These are phyloP conservation scores for Scheffersomyces illinoinensis DNA, from an alignment of 1,139 yeast genomes.

Conservation along the genomic window DNA sequence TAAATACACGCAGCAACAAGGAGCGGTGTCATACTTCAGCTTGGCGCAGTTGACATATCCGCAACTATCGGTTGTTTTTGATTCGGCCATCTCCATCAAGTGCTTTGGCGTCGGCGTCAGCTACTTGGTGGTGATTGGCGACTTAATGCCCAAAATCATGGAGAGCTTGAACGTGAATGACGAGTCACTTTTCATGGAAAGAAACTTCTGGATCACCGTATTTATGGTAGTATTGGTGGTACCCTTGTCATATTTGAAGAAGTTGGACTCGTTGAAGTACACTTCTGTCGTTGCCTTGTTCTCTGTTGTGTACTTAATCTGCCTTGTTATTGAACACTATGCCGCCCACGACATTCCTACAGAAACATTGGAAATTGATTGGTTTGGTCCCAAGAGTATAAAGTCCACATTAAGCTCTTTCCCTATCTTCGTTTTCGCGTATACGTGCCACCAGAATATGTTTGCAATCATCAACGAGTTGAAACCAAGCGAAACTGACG, in stretches of 20 bases:
- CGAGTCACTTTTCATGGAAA: constrained; percentile 31
- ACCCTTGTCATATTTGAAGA: constrained; percentile 75
- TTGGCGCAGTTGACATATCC: constrained; percentile 58
- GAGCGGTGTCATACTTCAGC: constrained; percentile 53
- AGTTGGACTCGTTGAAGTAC: constrained; percentile 80
- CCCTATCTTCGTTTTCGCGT: constrained; percentile 93
- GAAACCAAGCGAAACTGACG: constrained; percentile 26
- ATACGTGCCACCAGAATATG: constrained; percentile 93
- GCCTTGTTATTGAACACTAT: constrained; percentile 71
- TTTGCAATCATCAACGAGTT: constrained; percentile 86
- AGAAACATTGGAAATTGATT: constrained; percentile 23
- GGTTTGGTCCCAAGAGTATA: constrained; percentile 41
- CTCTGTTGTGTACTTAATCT: constrained; percentile 75
- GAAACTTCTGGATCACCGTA: constrained; percentile 71
- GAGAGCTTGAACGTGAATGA: constrained; percentile 36
- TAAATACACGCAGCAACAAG: constrained; percentile 49
- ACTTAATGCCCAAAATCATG: constrained; percentile 78
- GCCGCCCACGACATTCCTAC: constrained; percentile 36
- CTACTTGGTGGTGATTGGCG: constrained; percentile 86
- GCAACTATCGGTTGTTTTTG: constrained; percentile 40
- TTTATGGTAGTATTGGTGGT: constrained; percentile 59
- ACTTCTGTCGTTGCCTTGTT: constrained; percentile 83
- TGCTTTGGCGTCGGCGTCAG: constrained; percentile 92
- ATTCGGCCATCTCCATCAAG: constrained; percentile 57
- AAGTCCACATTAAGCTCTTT: constrained; percentile 51